Conservation (phyloP, 2,329 filamentous ascomycete species). For the Pseudogymnoascus sp. region DNA sequence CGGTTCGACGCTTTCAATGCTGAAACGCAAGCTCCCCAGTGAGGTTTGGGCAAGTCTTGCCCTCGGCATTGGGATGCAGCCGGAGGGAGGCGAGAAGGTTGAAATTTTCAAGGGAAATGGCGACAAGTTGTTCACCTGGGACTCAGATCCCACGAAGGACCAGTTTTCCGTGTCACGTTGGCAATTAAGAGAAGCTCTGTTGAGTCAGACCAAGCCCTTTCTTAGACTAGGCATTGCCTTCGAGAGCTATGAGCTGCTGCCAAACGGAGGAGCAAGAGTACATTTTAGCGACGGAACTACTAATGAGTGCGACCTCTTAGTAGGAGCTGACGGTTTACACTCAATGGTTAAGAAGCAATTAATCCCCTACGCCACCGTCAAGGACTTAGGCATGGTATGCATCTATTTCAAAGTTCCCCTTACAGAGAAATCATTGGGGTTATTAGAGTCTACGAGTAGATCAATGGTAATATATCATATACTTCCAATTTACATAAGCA, state of each 20-base stretch:
- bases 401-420: constrained; percentile 26
- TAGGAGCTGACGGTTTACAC: constrained; percentile 88
- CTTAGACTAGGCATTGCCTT: constrained; percentile 8
- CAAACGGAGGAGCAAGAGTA: constrained; percentile 9
- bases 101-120: constrained; percentile 21
- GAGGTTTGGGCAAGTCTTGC: constrained; percentile 19
- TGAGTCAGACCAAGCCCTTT: constrained; percentile 17
- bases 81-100: constrained; percentile 20
- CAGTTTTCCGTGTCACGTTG: constrained; percentile 23
- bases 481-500: background rate
- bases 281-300: constrained; percentile 9
- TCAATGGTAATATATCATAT: constrained; percentile 17
- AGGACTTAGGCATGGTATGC: constrained; percentile 17
- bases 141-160: constrained; percentile 20
- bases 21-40: constrained; percentile 18
- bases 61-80: constrained; percentile 19
- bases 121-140: constrained; percentile 20
- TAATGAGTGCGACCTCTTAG: constrained; percentile 46
- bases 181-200: constrained; percentile 20
- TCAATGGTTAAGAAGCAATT: constrained; percentile 61
- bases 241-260: constrained; percentile 9
- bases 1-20: constrained; percentile 18
- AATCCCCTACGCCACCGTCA: constrained; percentile 19
- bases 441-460: constrained; percentile 15
- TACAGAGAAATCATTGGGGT: constrained; percentile 18